Evolutionary conservation across 331 rosid genomes (phyloP).

Genomic region (Rosa hybrid): DNA sequence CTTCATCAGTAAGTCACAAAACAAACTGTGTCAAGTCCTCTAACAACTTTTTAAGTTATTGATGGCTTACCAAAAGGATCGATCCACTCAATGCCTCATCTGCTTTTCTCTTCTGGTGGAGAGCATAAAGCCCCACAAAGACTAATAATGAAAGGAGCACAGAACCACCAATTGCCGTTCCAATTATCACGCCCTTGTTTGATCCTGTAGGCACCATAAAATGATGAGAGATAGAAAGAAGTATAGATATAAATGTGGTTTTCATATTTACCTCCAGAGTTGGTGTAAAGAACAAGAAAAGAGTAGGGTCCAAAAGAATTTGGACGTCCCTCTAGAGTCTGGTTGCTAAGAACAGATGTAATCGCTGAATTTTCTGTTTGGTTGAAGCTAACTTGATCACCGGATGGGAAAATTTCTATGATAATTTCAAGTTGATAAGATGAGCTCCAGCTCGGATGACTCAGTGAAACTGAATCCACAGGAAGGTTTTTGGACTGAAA

Average conservation of each 20-base stretch:
- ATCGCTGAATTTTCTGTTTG: constrained; percentile 34
- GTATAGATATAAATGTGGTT: not conserved
- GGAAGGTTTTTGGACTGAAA: constrained; percentile 18
- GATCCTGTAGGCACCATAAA: constrained; percentile 20
- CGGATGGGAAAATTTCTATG: constrained; percentile 52
- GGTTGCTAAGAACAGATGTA: constrained; percentile 52
- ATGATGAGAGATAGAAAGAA: constrained; percentile 5
- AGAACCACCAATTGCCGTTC: constrained; percentile 54
- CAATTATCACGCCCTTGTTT: constrained; percentile 44
- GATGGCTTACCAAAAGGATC: constrained; percentile 33
- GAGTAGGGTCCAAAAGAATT: constrained; percentile 41
- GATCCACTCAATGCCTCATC: constrained; percentile 27
- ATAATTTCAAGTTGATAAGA: constrained; percentile 36
- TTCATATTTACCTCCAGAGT: constrained; percentile 34
- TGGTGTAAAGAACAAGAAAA: constrained; percentile 11
- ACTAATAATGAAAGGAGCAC: constrained; percentile 41
- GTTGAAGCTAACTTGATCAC: constrained; percentile 41
- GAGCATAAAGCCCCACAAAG: constrained; percentile 49
- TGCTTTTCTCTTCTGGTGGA: constrained; percentile 53
- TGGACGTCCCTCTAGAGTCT: constrained; percentile 39
- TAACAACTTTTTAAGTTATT: not conserved
- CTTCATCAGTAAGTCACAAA: not conserved
- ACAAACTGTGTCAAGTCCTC: not conserved
- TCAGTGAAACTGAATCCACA: constrained; percentile 53
- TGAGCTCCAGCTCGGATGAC: constrained; percentile 23